Base-by-base conservation (phyloP, 306 rosid species). In the Medicago arabica region DNA sequence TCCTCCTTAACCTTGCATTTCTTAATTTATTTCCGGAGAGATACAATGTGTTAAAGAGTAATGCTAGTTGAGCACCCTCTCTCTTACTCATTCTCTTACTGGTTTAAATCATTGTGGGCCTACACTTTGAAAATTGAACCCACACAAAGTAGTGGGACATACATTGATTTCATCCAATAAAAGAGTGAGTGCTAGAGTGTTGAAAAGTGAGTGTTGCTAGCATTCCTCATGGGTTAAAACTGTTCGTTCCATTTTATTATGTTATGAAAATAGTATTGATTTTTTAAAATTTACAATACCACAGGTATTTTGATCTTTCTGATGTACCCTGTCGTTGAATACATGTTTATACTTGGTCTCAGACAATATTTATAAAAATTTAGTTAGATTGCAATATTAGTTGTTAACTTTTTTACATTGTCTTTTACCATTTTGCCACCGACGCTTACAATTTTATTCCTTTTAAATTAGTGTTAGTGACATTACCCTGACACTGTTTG, bases 401-500 rank as follows among this genome's bases (percentile, higher is more conserved):
- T 61, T 59, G 31, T 64, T 46, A 55, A 38, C 25, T 25, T 38
- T 62, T 69, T 50, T 40, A 16, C 69, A 16, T 44, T 31, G 46
- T 23, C 28, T 53, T 25, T 46, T 63, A 69, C n/a, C 16, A 13
- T 40, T 67, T 59, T 18, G 4, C 61, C 64, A 34, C 28, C 19
- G 40, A 15, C 15, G 13, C 9, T 15, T 43, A 25, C 31, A 18
- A 17, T 54, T 57, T 57, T 47, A 5, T 68, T 44, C 49, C 17
- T 14, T 14, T 72, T 75, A 28, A 40, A 63, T 50, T 65, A 23
- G 17, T 25, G 36, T 66, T 21, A 25, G 59, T 66, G 10, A 36
- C 72, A 13, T n/a, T 78, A 23, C 44, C 58, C 46, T 39, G 76
- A 46, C 50, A 16, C 80, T 18, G n/a, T 43, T 80, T 80, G 66